Evolutionary conservation across 1,139 yeast species (phyloP), one percentile per base, ranked within the genome.

Genomic region (Kazachstania sp.): DNA sequence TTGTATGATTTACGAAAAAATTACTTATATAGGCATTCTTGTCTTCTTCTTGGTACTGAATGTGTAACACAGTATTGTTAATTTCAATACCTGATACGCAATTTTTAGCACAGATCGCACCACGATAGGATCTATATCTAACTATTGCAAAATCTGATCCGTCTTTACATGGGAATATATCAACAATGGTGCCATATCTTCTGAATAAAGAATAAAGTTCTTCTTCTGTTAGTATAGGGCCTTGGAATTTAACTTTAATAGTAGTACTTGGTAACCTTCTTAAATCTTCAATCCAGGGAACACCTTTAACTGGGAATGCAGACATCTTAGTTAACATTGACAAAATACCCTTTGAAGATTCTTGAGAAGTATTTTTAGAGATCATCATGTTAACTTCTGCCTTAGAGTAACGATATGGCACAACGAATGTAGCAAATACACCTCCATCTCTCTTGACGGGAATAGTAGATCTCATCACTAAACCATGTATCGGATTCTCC

Each of bases 211-310:
- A 77, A 60, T 90, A 92, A 44, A 90, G 64, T 49, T 85, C 87
- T 64, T 92, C 97, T 59, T 90, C 96, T 0, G 87, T 77, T 52
- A 90, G 66, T 0, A 82, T 74, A 2, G 69, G 69, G 1, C 97
- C 97, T 53, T 84, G 88, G 60, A 83, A 88, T 36, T 74, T 73
- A 3, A 90, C 81, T 48, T 77, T 74, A 35, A 92, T 66, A 20
- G 73, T 72, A 12, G 73, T 68, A 50, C 83, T 80, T 9, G 95
- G 95, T 53, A 75, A 76, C 53, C 97, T 70, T 55, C 85, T 76
- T 61, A 92, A 71, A 63, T 92, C 98, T 66, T 92, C 97, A 53
- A 92, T 85, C 97, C 97, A 92, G 0, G 98, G 98, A 0, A 79
- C 74, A 49, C 98, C 98, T 56, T 83, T 83, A 1, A 94, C 97